These are phyloP conservation scores for Sequoia sempervirens DNA, from an alignment of 75 land plant species.

Conservation along the genomic window DNA sequence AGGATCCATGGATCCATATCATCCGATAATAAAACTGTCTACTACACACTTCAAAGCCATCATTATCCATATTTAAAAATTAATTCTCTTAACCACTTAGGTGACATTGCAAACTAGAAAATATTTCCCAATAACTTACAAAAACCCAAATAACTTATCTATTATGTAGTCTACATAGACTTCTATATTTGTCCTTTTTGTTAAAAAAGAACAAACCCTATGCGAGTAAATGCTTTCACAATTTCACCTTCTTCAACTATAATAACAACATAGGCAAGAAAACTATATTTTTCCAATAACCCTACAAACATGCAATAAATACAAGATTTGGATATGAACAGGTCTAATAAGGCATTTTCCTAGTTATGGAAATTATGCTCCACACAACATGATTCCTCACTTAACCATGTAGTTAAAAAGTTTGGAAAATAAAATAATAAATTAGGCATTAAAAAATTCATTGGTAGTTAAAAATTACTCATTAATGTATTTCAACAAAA, in stretches of 20 bases:
- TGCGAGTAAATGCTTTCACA: background rate
- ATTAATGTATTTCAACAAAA: too few species aligned
- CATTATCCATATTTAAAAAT: background rate
- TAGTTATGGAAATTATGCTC: background rate
- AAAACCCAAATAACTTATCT: background rate
- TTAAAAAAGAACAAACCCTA: background rate
- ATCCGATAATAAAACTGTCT: background rate
- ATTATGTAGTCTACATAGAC: background rate
- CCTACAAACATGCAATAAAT: background rate
- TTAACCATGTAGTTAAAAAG: too few species aligned
- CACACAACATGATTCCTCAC: background rate
- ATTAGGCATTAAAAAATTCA: too few species aligned
- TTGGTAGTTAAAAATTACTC: too few species aligned
- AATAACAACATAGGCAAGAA: background rate
- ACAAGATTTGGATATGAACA: background rate
- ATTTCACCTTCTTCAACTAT: background rate
- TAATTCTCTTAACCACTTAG: too few species aligned
- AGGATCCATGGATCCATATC: background rate
- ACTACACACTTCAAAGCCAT: background rate
- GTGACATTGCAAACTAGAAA: background rate
- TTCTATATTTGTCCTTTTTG: background rate
- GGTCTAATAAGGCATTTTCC: conserved; percentile 3
- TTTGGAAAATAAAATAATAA: too few species aligned
- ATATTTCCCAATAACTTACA: background rate
- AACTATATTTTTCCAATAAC: background rate